A percentile compares a stretch with the other conserved stretches of the same genome.
These are phyloP conservation scores for Cavenderia fasciculata DNA, from an alignment of 78 protist species.

Conservation along the genomic window DNA sequence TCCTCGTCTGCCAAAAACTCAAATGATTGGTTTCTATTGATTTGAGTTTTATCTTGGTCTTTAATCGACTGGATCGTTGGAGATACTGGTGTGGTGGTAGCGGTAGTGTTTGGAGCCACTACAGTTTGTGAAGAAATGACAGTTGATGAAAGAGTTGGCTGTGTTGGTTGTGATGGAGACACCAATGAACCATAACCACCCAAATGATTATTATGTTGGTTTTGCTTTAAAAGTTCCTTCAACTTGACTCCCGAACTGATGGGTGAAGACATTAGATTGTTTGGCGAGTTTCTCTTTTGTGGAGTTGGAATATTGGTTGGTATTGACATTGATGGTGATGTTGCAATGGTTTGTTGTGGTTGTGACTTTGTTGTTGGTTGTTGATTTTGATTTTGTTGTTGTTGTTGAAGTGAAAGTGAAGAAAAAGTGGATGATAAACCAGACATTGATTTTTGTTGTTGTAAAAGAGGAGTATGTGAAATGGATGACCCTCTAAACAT, in stretches of 20 bases:
- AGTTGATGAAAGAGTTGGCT: neutral
- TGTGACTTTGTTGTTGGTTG: neutral
- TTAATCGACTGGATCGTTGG: no score
- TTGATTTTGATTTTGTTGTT: neutral
- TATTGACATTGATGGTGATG: neutral
- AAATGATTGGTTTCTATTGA: no score
- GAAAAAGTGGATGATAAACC: constrained; percentile 21
- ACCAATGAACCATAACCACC: neutral
- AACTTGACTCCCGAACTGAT: no score
- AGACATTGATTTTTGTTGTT: neutral
- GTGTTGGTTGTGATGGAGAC: neutral
- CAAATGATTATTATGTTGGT: neutral
- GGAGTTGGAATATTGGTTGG: constrained; percentile 18
- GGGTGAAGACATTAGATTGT: no score
- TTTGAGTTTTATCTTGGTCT: no score
- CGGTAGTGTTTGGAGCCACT: no score
- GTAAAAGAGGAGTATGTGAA: neutral
- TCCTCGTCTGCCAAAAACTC: neutral
- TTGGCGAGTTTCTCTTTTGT: no score
- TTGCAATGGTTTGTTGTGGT: no score
- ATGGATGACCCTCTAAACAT: no score
- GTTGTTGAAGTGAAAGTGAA: constrained; percentile 6
- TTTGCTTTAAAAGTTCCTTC: neutral
- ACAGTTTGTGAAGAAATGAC: no score
- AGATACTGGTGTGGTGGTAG: no score